Base-by-base conservation (phyloP, 2,329 filamentous ascomycete genomes). In the Monosporascus sp. region DNA sequence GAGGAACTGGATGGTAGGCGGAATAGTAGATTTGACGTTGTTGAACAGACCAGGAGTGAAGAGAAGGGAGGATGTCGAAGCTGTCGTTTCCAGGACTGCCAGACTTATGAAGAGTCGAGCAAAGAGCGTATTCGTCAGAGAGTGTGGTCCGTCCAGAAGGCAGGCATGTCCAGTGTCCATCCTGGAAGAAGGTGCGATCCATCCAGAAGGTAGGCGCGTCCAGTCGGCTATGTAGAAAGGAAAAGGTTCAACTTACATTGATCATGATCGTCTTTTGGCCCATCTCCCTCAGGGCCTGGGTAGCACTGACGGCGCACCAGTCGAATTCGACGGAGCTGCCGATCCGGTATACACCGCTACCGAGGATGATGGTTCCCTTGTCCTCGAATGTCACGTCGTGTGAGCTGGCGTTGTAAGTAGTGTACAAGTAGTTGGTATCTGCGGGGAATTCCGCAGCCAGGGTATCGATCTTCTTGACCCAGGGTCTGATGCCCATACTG, bases 221-320 rank as follows among this genome's bases (percentile, higher is more conserved):
- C 18, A 51, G 46, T 41, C 46, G 24, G 34, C 52, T 9, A 45
- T 20, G 38, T 34, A 51, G 53, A 54, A 27, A 15, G n/a, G 44
- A 51, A 62, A 20, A 47, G 37, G n/a, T 38, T 51, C 42, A 52
- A 73, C 77, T 78, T 72, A 82, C 79, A 66, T 97, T 97, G 66
- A 99, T 94, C 90, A 97, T 96, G 53, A 96, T 85, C 31, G 94
- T 97, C 85, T 97, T 97, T 79, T 96, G 88, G 61, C 91, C 92
- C 79, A 96, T 90, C 56, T 86, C 79, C 64, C 86, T 84, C 57
- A 97, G 80, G 42, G 90, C 89, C 57, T 90, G 81, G 11, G 91
- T 92, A 58, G 91, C 89, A 66, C 91, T 94, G 56, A 97, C 91
- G 58, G 92, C 91, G 70, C 93, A 97, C 93, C 93, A 97, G 74